Conservation (phyloP, 306 rosid genomes). For the Astragalus glycyphyllos region DNA sequence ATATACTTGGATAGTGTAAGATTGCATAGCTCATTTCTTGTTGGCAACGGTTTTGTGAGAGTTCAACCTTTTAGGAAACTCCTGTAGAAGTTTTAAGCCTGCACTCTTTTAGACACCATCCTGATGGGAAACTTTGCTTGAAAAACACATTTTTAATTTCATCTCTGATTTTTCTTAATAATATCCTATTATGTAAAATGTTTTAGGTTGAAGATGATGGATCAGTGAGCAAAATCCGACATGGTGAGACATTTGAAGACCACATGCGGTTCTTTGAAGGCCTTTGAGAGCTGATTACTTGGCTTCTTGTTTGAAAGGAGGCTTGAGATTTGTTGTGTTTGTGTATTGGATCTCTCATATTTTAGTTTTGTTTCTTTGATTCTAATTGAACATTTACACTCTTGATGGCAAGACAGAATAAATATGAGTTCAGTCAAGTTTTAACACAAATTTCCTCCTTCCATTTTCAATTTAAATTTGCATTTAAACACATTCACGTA, state of each 20-base stretch:
- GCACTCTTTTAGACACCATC: background rate
- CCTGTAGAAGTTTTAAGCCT: no score
- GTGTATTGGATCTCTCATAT: slow-evolving; percentile 19
- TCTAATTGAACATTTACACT: slow-evolving; percentile 5
- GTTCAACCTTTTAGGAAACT: no score
- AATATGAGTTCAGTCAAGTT: slow-evolving; percentile 8
- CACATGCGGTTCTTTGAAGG: slow-evolving; percentile 79
- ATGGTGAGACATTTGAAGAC: slow-evolving; percentile 83
- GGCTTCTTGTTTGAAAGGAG: background rate
- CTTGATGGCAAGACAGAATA: slow-evolving; percentile 20
- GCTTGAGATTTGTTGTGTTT: slow-evolving; percentile 28
- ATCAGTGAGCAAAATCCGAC: slow-evolving; percentile 85
- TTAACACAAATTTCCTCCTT: slow-evolving; percentile 1
- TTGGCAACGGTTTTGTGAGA: background rate
- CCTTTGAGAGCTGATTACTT: slow-evolving; percentile 58
- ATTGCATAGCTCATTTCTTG: slow-evolving; percentile 1
- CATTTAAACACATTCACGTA: no score
- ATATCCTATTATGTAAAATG: slow-evolving; percentile 2
- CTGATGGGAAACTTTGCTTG: background rate
- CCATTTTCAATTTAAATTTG: no score
- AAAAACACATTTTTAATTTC: background rate
- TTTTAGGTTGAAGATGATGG: slow-evolving; percentile 82
- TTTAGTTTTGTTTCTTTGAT: slow-evolving; percentile 19
- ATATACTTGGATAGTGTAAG: background rate
- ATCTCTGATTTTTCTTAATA: background rate